These are phyloP conservation scores for Rhodotorula sp. DNA, from an alignment of 1,284 basidiomycete genomes.

Conservation along the genomic window DNA sequence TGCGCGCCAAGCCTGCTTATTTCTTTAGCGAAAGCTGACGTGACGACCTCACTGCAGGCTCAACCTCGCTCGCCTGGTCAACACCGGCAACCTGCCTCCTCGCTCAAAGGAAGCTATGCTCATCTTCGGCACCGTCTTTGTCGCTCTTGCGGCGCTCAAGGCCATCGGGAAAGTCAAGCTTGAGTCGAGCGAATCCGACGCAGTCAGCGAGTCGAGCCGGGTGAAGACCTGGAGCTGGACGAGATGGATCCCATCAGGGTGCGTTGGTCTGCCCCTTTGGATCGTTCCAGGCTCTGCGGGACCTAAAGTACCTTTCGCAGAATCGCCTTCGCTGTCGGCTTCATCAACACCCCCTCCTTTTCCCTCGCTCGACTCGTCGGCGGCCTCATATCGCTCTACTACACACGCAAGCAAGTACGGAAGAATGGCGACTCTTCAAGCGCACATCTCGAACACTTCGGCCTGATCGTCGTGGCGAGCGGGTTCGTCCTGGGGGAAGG, in stretches of 20 bases:
- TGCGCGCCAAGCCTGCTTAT: constrained; percentile 32
- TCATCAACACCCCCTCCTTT: constrained; percentile 94
- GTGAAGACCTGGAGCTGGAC: constrained; percentile 53
- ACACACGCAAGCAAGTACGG: constrained; percentile 50
- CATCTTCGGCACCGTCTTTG: constrained; percentile 68
- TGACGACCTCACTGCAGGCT: constrained; percentile 63
- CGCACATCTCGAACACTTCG: constrained; percentile 56
- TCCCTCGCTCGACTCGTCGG: constrained; percentile 87
- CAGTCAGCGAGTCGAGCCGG: constrained; percentile 36
- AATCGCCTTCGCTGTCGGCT: constrained; percentile 59
- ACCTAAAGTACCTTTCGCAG: constrained; percentile 29
- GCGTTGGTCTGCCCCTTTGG: constrained; percentile 49
- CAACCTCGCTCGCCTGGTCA: constrained; percentile 80
- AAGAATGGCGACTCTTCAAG: constrained; percentile 35
- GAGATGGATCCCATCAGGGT: constrained; percentile 79
- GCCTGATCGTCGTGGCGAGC: constrained; percentile 81
- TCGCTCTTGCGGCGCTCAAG: constrained; percentile 65
- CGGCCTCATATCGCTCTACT: constrained; percentile 72
- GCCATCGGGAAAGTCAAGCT: constrained; percentile 52
- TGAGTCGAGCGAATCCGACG: constrained; percentile 38
- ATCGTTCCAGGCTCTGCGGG: neutral
- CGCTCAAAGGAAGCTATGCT: constrained; percentile 79
- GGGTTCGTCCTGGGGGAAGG: constrained; percentile 94
- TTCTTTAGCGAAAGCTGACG: neutral
- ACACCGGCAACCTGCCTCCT: constrained; percentile 73